phyloP scores from a whole-genome alignment of 768 basidiomycete species.

The Kwoniella shandongensis region DNA sequence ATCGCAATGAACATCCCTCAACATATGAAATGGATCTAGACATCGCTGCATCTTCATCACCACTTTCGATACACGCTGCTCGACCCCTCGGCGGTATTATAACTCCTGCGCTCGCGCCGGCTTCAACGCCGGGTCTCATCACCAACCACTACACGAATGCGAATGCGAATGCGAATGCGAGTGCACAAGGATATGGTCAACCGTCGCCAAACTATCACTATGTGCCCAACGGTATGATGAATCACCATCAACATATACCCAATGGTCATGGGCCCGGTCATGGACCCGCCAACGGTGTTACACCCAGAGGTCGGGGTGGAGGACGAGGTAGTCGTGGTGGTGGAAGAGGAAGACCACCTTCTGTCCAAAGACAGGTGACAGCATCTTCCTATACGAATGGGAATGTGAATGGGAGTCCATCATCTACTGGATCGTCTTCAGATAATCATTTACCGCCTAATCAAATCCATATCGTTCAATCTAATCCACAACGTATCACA shows the following conservation, averaged over 20 bases:
- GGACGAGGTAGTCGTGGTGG: slow-evolving; percentile 1
- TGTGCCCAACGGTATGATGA: no score
- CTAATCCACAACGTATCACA: no score
- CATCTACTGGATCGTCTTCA: slow-evolving; percentile 5
- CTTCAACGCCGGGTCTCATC: no score
- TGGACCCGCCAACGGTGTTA: neutral
- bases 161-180: neutral
- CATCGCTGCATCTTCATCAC: slow-evolving; percentile 12
- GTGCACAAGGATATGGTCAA: neutral
- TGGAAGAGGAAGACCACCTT: neutral
- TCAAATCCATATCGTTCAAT: slow-evolving; percentile 10
- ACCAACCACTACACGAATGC: neutral
- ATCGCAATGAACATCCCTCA: slow-evolving; percentile 1
- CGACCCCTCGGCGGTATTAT: no score
- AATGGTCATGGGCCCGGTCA: neutral
- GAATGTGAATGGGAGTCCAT: slow-evolving; percentile 1
- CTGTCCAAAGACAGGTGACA: slow-evolving; percentile 9
- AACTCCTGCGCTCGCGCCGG: no score
- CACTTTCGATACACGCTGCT: neutral
- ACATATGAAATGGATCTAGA: slow-evolving; percentile 10
- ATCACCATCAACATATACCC: neutral
- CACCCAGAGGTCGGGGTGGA: neutral
- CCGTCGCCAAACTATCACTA: neutral
- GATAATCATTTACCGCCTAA: neutral
- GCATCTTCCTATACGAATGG: slow-evolving; percentile 6